phyloP scores from a whole-genome alignment of 2,329 filamentous ascomycete genomes.

The Metarhizium album region DNA sequence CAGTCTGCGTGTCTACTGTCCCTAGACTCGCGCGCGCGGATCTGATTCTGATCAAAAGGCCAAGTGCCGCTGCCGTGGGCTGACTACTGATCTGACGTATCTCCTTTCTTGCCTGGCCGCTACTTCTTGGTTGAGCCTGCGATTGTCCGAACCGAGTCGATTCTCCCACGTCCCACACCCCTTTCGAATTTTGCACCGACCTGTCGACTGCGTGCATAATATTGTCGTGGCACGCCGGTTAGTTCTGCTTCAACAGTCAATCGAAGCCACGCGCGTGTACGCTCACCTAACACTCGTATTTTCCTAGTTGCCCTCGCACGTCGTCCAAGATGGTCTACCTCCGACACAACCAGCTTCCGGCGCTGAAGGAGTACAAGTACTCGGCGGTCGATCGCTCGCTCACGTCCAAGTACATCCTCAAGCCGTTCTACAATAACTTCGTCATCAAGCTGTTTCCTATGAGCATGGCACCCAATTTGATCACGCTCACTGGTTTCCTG shows the following conservation, averaged over 20 bases:
- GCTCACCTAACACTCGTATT: not conserved
- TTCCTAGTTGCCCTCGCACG: not conserved
- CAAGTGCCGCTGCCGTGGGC: not conserved
- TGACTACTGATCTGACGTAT: not conserved
- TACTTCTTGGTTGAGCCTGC: not conserved
- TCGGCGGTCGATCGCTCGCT: conserved; percentile 83
- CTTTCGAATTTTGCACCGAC: not conserved
- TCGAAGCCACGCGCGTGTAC: not conserved
- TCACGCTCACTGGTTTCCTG: conserved; percentile 80
- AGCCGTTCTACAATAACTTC: conserved; percentile 93
- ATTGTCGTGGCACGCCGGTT: not conserved
- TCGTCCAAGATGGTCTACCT: conserved; percentile 72
- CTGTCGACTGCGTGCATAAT: not conserved
- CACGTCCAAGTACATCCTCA: conserved; percentile 83
- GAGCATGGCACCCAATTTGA: conserved; percentile 83
- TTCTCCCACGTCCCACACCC: not conserved
- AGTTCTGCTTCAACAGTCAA: not conserved
- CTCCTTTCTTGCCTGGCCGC: not conserved
- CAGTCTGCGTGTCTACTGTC: not conserved
- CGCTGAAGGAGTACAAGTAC: conserved; percentile 93
- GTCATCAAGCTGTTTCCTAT: conserved; percentile 93
- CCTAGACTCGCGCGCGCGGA: not conserved
- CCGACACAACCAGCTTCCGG: conserved; percentile 77
- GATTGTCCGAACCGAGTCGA: not conserved
- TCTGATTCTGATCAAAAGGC: not conserved